phyloP scores from a whole-genome alignment of 176 grass and related monocot genomes.

The Themeda triandra region DNA sequence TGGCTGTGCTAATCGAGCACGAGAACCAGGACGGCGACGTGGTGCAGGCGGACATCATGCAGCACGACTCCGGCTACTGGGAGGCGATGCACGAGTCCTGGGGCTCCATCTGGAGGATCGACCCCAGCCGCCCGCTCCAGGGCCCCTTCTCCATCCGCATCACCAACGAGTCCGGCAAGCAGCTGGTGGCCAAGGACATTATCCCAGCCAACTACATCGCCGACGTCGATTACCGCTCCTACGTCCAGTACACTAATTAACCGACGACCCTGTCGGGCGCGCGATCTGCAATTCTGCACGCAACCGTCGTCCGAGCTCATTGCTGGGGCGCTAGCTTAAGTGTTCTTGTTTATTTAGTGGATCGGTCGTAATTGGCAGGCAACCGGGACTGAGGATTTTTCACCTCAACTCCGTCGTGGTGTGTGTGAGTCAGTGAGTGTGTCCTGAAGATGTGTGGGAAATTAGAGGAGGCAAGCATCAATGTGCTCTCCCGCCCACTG shows the following conservation, averaged over 20 bases:
- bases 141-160: slow-evolving; percentile 65
- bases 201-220: slow-evolving; percentile 62
- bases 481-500: slow-evolving; percentile 55
- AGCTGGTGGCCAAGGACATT: slow-evolving; percentile 52
- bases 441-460: slow-evolving; percentile 26
- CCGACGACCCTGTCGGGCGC: too few species aligned
- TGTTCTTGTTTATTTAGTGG: too few species aligned
- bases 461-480: slow-evolving; percentile 25
- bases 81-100: slow-evolving; percentile 42
- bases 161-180: slow-evolving; percentile 52
- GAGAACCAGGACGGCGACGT: slow-evolving; percentile 45
- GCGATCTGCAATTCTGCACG: too few species aligned
- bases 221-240: slow-evolving; percentile 60
- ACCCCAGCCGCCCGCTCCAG: slow-evolving; percentile 37
- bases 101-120: slow-evolving; percentile 55
- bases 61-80: slow-evolving; percentile 13
- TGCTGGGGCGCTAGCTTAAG: too few species aligned
- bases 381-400: neutral
- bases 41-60: slow-evolving; percentile 34
- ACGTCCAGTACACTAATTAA: slow-evolving; percentile 47
- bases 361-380: neutral
- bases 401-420: neutral
- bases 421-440: neutral
- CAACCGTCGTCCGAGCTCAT: too few species aligned
- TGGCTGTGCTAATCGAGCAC: slow-evolving; percentile 42